Evolutionary conservation across 345 rosid species (phyloP).

Genomic region (Rhodamnia argentea): DNA sequence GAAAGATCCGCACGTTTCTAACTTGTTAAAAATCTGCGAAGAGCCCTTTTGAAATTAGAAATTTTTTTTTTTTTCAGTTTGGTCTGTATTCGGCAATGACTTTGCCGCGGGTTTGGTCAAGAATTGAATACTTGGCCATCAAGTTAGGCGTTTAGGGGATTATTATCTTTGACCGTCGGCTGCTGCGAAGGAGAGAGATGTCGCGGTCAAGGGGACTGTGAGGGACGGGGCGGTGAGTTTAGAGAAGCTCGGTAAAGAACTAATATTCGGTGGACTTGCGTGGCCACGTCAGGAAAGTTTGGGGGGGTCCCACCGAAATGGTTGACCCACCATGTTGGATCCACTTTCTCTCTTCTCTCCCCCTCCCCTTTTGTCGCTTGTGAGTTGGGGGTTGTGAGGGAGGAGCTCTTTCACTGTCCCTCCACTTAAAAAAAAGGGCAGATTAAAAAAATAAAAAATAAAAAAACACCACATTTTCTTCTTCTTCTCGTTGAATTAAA

Average conservation of each 20-base stretch:
- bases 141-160: not conserved
- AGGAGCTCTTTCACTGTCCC: not conserved
- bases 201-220: not conserved
- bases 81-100: not conserved
- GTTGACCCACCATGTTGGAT: constrained; percentile 34
- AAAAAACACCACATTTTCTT: not conserved
- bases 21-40: not conserved
- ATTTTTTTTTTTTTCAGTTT: too few species aligned
- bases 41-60: too few species aligned
- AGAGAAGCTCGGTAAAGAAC: not conserved
- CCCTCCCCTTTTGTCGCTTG: constrained; percentile 12
- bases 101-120: not conserved
- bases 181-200: accelerated
- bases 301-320: constrained; percentile 15
- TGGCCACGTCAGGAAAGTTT: constrained; percentile 40
- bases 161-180: not conserved
- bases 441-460: not conserved
- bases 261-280: constrained; percentile 4
- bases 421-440: not conserved
- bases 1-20: not conserved
- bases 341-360: constrained; percentile 1
- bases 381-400: not conserved
- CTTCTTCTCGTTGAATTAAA: not conserved
- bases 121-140: not conserved
- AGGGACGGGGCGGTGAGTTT: not conserved